These are phyloP conservation scores for Closterium sp. DNA, from an alignment of 139 green algal species.

Conservation along the genomic window DNA sequence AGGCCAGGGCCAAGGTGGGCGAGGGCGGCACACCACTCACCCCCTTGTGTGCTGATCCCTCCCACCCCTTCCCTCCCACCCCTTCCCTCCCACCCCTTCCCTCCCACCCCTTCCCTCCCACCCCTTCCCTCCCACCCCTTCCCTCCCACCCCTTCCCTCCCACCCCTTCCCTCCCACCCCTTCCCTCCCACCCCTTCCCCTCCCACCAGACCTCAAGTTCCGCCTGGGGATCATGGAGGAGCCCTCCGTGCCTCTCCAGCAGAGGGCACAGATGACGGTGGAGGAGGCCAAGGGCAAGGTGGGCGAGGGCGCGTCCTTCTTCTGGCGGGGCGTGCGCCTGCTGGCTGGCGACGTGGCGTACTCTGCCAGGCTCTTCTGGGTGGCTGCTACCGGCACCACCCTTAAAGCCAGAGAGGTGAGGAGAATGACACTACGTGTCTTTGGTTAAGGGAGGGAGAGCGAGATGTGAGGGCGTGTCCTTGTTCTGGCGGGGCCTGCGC, in stretches of 20 bases:
- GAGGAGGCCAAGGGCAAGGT: constrained; percentile 31
- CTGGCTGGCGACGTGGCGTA: constrained; percentile 55
- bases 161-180: no score
- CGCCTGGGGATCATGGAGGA: constrained; percentile 48
- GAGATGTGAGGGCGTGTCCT: constrained; percentile 68
- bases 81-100: no score
- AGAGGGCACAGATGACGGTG: not conserved
- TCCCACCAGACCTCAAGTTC: constrained; percentile 50
- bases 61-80: no score
- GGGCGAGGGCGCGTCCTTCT: constrained; percentile 78
- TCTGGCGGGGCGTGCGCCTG: constrained; percentile 70
- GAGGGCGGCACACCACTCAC: no score
- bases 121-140: no score
- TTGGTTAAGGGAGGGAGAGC: no score
- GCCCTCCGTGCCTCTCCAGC: constrained; percentile 24
- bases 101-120: no score
- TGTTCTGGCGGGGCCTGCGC: constrained; percentile 76
- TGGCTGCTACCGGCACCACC: constrained; percentile 66
- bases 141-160: no score
- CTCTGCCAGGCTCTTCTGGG: constrained; percentile 39
- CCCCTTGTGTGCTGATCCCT: no score
- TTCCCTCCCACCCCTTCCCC: no score
- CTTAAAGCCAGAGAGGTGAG: constrained; percentile 88
- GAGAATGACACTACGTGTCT: not conserved
- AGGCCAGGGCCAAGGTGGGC: constrained; percentile 14